Evolutionary conservation across 2,329 filamentous ascomycete genomes (phyloP), one percentile per base, ranked within the genome.

Genomic region (Sporothrix humicola): DNA sequence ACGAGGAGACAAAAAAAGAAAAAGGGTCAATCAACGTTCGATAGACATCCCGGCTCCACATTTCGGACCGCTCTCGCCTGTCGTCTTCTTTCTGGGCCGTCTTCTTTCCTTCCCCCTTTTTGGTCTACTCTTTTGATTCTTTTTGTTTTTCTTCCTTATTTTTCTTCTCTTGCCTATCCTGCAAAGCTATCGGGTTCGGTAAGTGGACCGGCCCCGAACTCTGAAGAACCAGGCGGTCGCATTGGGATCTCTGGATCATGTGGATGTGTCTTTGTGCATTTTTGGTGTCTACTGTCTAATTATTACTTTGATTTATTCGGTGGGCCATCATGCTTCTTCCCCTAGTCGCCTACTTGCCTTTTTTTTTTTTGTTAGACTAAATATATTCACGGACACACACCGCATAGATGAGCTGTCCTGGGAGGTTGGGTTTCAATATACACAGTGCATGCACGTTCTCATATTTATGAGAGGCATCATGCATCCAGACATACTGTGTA

Each of bases 291-390:
- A 48, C 15, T 15, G 23, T 26, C 23, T 26, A 26, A 26, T n/a
- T 15, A 20, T 54, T 20, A 8, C 6, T 54, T 8, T 4, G 42
- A 26, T 61, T 42, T n/a, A n/a, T 37, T 37, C 31, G 31, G 8
- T 3, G 59, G 59, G 42, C 59, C 37, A n/a, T 46, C 59, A 44
- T 26, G 37, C 46, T 3, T 23, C 31, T 37, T 44, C 23, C 56
- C 59, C 37, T 20, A 44, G 59, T 63, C 59, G 59, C 59, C 59
- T 31, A 48, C 63, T 68, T 68, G 63, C 46, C 65, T 68, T 23
- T 52, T 50, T 68, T 68, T 68, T 23, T 52, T 50, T 68, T 68
- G 46, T 52, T 23, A 46, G 20, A 66, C 42, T 48, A 44, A 10
- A 46, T 15, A 37, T 56, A n/a, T 9, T 8, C 31, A 44, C 37